phyloP scores from a whole-genome alignment of 2,329 filamentous ascomycete species.

The Paecilomyces variotii region DNA sequence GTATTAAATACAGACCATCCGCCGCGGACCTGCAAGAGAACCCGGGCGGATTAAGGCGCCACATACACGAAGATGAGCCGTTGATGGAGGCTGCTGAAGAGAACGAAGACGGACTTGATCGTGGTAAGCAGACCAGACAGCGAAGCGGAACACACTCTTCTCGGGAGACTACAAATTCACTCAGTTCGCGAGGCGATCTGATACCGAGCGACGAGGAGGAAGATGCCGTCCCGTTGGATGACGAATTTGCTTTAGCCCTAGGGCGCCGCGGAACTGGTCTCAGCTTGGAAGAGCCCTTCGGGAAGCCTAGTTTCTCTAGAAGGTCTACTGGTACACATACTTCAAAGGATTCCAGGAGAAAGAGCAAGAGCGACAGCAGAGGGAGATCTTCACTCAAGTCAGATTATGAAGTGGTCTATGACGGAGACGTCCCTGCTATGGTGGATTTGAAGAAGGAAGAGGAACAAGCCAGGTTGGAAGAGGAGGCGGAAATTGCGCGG shows the following conservation, averaged over 20 bases:
- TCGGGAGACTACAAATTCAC: conserved; percentile 74
- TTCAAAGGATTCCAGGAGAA: conserved; percentile 36
- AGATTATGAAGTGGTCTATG: conserved; percentile 21
- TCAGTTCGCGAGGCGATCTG: conserved; percentile 78
- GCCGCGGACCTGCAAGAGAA: conserved; percentile 87
- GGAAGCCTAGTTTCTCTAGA: conserved; percentile 43
- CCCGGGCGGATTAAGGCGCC: conserved; percentile 48
- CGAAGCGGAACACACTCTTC: conserved; percentile 74
- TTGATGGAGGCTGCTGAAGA: conserved; percentile 58
- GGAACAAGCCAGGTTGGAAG: conserved; percentile 43
- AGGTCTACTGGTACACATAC: conserved; percentile 38
- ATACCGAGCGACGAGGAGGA: conserved; percentile 91
- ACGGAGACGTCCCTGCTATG: conserved; percentile 39
- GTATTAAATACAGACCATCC: conserved; percentile 79
- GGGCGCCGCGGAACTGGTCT: conserved; percentile 57
- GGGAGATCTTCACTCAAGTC: conserved; percentile 17
- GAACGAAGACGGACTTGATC: conserved; percentile 18
- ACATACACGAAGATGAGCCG: conserved; percentile 57
- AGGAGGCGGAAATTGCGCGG: conserved; percentile 48
- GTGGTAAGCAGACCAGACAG: conserved; percentile 28
- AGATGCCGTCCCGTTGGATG: conserved; percentile 84
- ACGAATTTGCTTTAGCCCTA: conserved; percentile 81
- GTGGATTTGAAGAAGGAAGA: conserved; percentile 52
- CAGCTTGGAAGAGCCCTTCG: conserved; percentile 61
- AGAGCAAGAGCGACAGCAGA: conserved; percentile 23